Conservation (phyloP, 257 asterid genomes). For the Paraleonurus japonicus region DNA sequence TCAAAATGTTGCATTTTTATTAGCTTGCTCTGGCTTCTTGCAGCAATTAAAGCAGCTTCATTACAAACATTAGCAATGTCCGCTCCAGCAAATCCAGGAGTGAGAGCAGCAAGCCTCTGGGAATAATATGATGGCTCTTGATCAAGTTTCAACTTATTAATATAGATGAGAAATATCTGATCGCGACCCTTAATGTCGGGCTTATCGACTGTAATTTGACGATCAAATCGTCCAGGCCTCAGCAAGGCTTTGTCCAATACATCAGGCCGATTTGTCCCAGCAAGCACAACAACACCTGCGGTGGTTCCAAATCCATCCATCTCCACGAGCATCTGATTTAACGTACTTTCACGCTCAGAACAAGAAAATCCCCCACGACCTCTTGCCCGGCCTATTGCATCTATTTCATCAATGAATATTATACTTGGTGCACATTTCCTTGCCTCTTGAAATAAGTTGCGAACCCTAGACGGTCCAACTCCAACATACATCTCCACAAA, state of each 20-base stretch:
- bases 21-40: slow-evolving; percentile 53
- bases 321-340: slow-evolving; percentile 92
- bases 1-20: slow-evolving; percentile 78
- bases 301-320: slow-evolving; percentile 95
- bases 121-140: slow-evolving; percentile 71
- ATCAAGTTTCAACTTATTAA: slow-evolving; percentile 78
- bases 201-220: slow-evolving; percentile 78
- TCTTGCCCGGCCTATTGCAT: slow-evolving; percentile 84
- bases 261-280: slow-evolving; percentile 92
- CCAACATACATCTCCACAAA: slow-evolving; percentile 92
- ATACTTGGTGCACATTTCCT: slow-evolving; percentile 90
- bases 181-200: slow-evolving; percentile 93
- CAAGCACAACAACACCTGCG: slow-evolving; percentile 84
- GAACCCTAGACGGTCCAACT: slow-evolving; percentile 84
- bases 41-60: slow-evolving; percentile 94
- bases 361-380: slow-evolving; percentile 70
- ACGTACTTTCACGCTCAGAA: slow-evolving; percentile 80
- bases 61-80: slow-evolving; percentile 94
- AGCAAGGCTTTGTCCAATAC: slow-evolving; percentile 82
- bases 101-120: slow-evolving; percentile 84
- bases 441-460: slow-evolving; percentile 88
- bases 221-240: slow-evolving; percentile 94
- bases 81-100: slow-evolving; percentile 98
- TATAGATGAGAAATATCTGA: slow-evolving; percentile 74
- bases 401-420: slow-evolving; percentile 87